Evolutionary conservation across 2,329 filamentous ascomycete species (phyloP).

Genomic region (Fusarium virguliforme): DNA sequence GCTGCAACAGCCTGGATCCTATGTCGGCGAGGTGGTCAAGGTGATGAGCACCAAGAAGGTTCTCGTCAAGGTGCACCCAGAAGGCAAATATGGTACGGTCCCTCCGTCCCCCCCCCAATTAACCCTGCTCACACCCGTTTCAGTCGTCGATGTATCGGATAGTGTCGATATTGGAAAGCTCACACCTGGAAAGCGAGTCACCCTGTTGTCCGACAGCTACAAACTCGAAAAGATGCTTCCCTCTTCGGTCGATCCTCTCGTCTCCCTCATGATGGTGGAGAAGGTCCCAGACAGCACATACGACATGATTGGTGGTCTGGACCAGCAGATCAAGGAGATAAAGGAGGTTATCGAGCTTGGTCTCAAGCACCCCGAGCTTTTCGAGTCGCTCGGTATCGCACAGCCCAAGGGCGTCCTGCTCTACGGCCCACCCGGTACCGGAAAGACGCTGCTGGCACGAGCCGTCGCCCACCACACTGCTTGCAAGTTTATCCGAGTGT

Average conservation of each 20-base stretch:
- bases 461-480: slow-evolving; percentile 98
- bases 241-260: slow-evolving; percentile 96
- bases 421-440: slow-evolving; percentile 96
- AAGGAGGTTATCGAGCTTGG: slow-evolving; percentile 99
- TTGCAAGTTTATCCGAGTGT: slow-evolving; percentile 99
- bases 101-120: neutral
- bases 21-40: slow-evolving; percentile 99
- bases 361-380: slow-evolving; percentile 97
- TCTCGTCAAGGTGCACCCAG: slow-evolving; percentile 97
- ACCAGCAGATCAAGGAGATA: slow-evolving; percentile 99
- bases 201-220: slow-evolving; percentile 96
- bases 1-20: slow-evolving; percentile 96
- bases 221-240: slow-evolving; percentile 99
- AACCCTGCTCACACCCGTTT: slow-evolving; percentile 14
- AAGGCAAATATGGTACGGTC: slow-evolving; percentile 96
- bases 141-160: slow-evolving; percentile 96
- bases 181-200: slow-evolving; percentile 97
- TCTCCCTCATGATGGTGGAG: slow-evolving; percentile 99
- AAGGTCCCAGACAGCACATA: slow-evolving; percentile 99
- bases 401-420: slow-evolving; percentile 98
- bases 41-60: slow-evolving; percentile 99
- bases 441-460: slow-evolving; percentile 94
- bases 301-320: slow-evolving; percentile 99
- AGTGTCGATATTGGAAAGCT: slow-evolving; percentile 95
- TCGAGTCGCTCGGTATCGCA: slow-evolving; percentile 98